phyloP scores from a whole-genome alignment of 192 early-diverging fungal species.

The Umbelopsis isabellina region DNA sequence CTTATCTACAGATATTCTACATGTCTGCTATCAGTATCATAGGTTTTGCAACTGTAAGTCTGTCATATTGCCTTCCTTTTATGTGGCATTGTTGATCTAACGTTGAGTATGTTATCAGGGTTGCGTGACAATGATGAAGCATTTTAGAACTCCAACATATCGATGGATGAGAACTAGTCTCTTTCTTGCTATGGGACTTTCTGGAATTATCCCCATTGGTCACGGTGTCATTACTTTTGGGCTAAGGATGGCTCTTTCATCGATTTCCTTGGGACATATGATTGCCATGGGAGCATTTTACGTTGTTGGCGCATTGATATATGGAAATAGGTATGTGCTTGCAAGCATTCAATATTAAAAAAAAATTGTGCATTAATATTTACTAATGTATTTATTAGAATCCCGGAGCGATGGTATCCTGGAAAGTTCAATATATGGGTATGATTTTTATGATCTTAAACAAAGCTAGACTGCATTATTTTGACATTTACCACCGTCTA shows the following conservation, averaged over 20 bases:
- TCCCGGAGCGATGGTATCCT: conserved; percentile 88
- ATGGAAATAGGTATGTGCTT: conserved; percentile 59
- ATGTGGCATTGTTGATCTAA: background rate
- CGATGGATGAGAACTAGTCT: conserved; percentile 76
- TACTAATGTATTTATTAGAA: conserved; percentile 1
- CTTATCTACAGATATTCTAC: conserved; percentile 38
- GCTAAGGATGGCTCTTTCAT: conserved; percentile 50
- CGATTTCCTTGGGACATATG: conserved; percentile 67
- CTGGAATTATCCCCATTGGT: conserved; percentile 70
- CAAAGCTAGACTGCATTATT: too few relatives aligned
- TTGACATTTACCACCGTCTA: background rate
- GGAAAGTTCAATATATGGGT: conserved; percentile 79
- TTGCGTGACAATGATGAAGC: conserved; percentile 55
- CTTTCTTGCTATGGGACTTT: conserved; percentile 82
- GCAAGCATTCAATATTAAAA: background rate
- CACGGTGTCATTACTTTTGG: conserved; percentile 73
- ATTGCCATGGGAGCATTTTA: conserved; percentile 78
- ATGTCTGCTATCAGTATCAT: conserved; percentile 48
- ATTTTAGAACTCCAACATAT: conserved; percentile 75
- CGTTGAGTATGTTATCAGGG: conserved; percentile 41
- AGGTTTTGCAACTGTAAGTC: conserved; percentile 62
- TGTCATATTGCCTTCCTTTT: background rate
- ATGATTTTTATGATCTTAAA: background rate
- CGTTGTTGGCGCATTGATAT: conserved; percentile 82
- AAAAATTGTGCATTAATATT: background rate